phyloP scores from a whole-genome alignment of 164 flowering plant species.

The Euptelea pleiosperma region DNA sequence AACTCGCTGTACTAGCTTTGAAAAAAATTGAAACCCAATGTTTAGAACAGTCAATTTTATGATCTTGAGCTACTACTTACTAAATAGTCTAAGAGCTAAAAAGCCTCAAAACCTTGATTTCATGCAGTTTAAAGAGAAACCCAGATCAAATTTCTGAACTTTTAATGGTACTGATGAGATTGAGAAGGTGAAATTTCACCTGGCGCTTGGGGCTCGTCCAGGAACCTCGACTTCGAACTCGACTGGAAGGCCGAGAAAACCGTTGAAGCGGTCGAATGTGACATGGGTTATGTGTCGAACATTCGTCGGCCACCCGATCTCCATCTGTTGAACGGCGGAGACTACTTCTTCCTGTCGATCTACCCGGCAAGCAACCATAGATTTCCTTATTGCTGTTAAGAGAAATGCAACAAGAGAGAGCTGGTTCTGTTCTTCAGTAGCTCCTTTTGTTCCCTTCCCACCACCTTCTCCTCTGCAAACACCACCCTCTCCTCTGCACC shows the following conservation, averaged over 20 bases:
- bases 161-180: constrained; percentile 12
- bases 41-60: too few species aligned
- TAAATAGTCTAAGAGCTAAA: too few species aligned
- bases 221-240: constrained; percentile 92
- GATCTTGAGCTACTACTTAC: too few species aligned
- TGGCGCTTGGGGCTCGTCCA: constrained; percentile 79
- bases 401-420: constrained; percentile 58
- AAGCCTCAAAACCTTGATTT: constrained; percentile 1
- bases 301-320: constrained; percentile 93
- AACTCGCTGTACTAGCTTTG: too few species aligned
- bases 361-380: constrained; percentile 81
- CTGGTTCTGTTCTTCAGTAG: constrained; percentile 50
- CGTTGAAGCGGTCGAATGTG: constrained; percentile 91
- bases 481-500: constrained; percentile 55
- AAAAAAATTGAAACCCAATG: too few species aligned
- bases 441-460: constrained; percentile 25
- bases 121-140: constrained; percentile 10
- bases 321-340: constrained; percentile 60
- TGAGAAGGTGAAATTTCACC: constrained; percentile 37
- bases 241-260: constrained; percentile 90
- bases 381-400: constrained; percentile 69
- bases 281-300: constrained; percentile 89
- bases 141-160: constrained; percentile 19
- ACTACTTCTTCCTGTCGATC: constrained; percentile 52
- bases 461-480: constrained; percentile 44